Conservation (phyloP, 148 eudicot genomes). For the Suaeda aralocaspica region DNA sequence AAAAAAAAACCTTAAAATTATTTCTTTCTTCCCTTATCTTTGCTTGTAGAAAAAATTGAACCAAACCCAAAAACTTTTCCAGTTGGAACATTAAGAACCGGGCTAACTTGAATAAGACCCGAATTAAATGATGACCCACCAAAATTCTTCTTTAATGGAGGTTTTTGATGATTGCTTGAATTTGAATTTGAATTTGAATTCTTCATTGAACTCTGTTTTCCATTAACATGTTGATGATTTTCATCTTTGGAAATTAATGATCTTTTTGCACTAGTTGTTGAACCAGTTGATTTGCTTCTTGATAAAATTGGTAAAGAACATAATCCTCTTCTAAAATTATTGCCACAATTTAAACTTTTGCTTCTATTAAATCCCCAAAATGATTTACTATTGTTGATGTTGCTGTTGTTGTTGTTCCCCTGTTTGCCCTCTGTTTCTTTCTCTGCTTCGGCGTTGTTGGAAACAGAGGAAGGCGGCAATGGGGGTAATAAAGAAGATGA, state of each 20-base stretch:
- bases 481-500: slow-evolving; percentile 21
- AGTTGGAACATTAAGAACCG: slow-evolving; percentile 60
- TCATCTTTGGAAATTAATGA: slow-evolving; percentile 42
- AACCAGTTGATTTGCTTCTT: slow-evolving; percentile 83
- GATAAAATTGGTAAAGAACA: slow-evolving; percentile 71
- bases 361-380: slow-evolving; percentile 86
- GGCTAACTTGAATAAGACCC: slow-evolving; percentile 40
- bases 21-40: slow-evolving; percentile 49
- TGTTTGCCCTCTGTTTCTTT: slow-evolving; percentile 27
- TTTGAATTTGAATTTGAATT: slow-evolving; percentile 12
- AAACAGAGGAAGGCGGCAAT: slow-evolving; percentile 8
- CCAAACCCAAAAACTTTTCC: slow-evolving; percentile 65
- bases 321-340: slow-evolving; percentile 50
- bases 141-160: slow-evolving; percentile 74
- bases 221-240: slow-evolving; percentile 12
- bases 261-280: slow-evolving; percentile 43
- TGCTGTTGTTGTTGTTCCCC: slow-evolving; percentile 22
- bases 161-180: slow-evolving; percentile 42
- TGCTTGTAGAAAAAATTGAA: slow-evolving; percentile 54
- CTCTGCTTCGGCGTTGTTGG: neutral
- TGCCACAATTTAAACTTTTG: slow-evolving; percentile 63
- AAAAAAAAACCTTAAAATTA: slow-evolving; percentile 15
- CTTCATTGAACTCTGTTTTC: slow-evolving; percentile 17
- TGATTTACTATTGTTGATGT: slow-evolving; percentile 29
- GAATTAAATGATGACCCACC: slow-evolving; percentile 28